Base-by-base conservation (phyloP, 2,329 filamentous ascomycete genomes). In the Magnaporthiopsis poae region DNA sequence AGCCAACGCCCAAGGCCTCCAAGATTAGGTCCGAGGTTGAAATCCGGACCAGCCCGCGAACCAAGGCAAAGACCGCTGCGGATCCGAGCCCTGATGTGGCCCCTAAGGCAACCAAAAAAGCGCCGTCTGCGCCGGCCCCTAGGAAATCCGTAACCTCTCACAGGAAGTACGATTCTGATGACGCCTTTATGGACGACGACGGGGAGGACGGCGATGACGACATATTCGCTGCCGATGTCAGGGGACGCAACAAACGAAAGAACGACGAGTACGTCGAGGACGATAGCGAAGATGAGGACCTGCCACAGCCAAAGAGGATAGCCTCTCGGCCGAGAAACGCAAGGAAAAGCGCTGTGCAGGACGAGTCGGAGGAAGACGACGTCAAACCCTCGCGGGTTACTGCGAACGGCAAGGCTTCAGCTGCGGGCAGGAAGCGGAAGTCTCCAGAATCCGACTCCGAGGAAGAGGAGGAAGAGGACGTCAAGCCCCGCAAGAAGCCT, bases 211-310 rank as follows among this genome's bases (percentile, higher is more conserved):
- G 85, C 3, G 89, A 86, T n/a, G 90, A 92, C 70, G 93, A 96
- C 71, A 92, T 96, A 27, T 93, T 93, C 76, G 90, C 88, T 18
- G 88, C 89, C 4, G 87, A 91, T 69, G 84, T 83, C 46, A 89
- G 87, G 73, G 84, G 84, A 63, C 80, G 84, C 61, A 91, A 87
- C 74, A 82, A 85, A 63, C 89, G 87, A 71, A 87, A 87, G 60
- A 90, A 95, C 73, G 88, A 91, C 65, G 91, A 93, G 66, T 83
- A 85, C 67, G 89, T 90, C 68, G 89, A 90, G 68, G 86, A 86
- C 27, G 82, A 82, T 61, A 89, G 88, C 62, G 91, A 95, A 66
- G 89, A 92, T 39, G 87, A 91, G 63, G 73, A 85, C 33, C 75
- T 84, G 12, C 83, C 88, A 0, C 83, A 86, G 71, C 83, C 88